Base-by-base conservation (phyloP, 805 yeast genomes). In the Helenozyma baotianmanensis region DNA sequence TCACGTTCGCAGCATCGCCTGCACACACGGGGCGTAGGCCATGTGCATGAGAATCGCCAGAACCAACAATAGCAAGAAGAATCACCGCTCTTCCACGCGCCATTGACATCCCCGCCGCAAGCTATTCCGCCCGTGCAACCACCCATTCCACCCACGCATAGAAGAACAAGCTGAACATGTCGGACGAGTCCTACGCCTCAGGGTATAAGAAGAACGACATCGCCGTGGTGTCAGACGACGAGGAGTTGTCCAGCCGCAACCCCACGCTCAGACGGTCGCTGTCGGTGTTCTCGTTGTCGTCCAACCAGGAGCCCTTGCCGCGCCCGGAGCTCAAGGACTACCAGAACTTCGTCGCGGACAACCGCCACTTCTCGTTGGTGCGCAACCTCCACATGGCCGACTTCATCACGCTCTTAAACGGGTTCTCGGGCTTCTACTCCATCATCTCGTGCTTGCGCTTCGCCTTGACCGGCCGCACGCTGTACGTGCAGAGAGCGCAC, bases 381-480 rank as follows among this genome's bases (percentile, higher is more conserved):
- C 70, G 95, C 53, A 82, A 83, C 50, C 73, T 92, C 44, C 97
- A 92, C 58, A 70, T 90, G 78, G 98, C 98, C 5, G 98, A 92
- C 60, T 87, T 81, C 64, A 92, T 92, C 58, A 92, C 98, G 3
- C 74, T 89, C 68, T 68, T 92, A 57, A 92, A 92, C 60, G 96
- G 97, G 16, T 87, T 86, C 55, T 80, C 89, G 30, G 98, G 97
- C 0, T 89, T 92, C 56, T 86, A 87, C 55, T 81, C 96, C 21
- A 82, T 90, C 43, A 72, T 92, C 25, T 82, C 94, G 27, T 85
- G 96, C 59, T 64, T 87, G 42, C 72, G 96, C 52, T 92, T 76
- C 58, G 77, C 89, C 4, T 65, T 78, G 32, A 83, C 90, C 3
- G 79, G 77, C 10, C 68, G 78, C 45, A 62, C 76, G 6, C 82